These are phyloP conservation scores for Phoma sp. DNA, from an alignment of 2,329 filamentous ascomycete genomes.

Conservation along the genomic window DNA sequence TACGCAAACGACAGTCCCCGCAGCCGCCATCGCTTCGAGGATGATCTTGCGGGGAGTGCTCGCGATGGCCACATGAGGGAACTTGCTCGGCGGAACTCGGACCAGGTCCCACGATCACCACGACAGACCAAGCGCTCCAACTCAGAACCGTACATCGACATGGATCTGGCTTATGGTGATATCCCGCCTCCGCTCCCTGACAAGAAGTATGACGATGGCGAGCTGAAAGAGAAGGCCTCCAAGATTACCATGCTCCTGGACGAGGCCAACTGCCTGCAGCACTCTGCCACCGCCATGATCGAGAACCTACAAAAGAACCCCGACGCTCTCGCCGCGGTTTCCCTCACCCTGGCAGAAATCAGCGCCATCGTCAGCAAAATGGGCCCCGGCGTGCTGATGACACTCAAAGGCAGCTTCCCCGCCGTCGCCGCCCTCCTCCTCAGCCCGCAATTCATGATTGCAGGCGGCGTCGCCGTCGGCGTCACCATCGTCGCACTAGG, in stretches of 20 bases:
- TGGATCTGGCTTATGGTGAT: constrained; percentile 90
- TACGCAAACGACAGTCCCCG: constrained; percentile 49
- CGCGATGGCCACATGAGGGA: constrained; percentile 47
- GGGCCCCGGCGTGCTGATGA: constrained; percentile 77
- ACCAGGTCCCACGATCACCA: constrained; percentile 31
- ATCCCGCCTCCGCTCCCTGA: constrained; percentile 72
- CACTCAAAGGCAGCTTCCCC: constrained; percentile 82
- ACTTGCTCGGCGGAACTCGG: constrained; percentile 54
- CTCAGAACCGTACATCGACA: constrained; percentile 70
- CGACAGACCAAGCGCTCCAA: constrained; percentile 42
- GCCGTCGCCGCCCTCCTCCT: constrained; percentile 86
- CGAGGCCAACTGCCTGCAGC: constrained; percentile 87
- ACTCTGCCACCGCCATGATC: constrained; percentile 84
- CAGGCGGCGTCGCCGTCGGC: constrained; percentile 85
- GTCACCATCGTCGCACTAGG: constrained; percentile 96
- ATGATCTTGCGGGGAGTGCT: constrained; percentile 40
- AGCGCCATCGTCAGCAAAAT: constrained; percentile 83
- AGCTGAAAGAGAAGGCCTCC: constrained; percentile 72
- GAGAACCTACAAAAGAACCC: constrained; percentile 81
- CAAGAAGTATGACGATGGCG: constrained; percentile 60
- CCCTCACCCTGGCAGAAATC: constrained; percentile 89
- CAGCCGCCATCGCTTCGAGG: constrained; percentile 39
- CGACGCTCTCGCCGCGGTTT: constrained; percentile 91
- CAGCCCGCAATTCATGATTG: constrained; percentile 93
- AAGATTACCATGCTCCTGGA: constrained; percentile 80